A percentile compares a stretch with the other conserved stretches of the same genome.
Evolutionary conservation across 2,329 filamentous ascomycete genomes (phyloP).

Genomic region (Pestalotiopsis sp.): DNA sequence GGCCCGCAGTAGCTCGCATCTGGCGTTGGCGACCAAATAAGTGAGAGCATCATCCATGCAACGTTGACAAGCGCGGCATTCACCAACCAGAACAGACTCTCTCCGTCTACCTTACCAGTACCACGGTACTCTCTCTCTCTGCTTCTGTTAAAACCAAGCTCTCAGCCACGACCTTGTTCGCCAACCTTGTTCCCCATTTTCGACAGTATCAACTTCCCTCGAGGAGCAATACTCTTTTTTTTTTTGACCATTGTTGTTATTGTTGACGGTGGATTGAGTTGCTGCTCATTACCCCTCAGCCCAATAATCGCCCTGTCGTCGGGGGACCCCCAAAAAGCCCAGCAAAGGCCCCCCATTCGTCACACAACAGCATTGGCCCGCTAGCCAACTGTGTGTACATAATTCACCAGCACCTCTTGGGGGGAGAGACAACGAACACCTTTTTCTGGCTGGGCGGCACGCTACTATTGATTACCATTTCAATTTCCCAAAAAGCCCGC

Average conservation of each 20-base stretch:
- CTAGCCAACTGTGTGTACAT: background rate
- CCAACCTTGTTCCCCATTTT: constrained; percentile 5
- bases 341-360: background rate
- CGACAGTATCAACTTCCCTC: background rate
- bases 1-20: constrained; percentile 2
- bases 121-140: background rate
- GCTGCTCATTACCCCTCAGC: background rate
- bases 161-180: constrained; percentile 9
- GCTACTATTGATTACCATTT: constrained; percentile 5
- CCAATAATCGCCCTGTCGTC: background rate
- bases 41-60: constrained; percentile 11
- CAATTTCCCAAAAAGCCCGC: background rate
- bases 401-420: background rate
- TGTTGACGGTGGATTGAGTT: background rate
- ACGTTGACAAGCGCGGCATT: constrained; percentile 4
- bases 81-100: background rate
- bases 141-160: constrained; percentile 9
- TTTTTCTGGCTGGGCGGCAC: background rate
- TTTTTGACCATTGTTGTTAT: background rate
- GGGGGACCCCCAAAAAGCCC: background rate
- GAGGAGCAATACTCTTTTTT: background rate
- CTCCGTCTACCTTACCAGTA: background rate
- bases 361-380: background rate
- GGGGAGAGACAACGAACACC: background rate
- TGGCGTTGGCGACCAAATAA: constrained; percentile 1